phyloP scores from a whole-genome alignment of 2,329 filamentous ascomycete species.

The Diplodia mutila region DNA sequence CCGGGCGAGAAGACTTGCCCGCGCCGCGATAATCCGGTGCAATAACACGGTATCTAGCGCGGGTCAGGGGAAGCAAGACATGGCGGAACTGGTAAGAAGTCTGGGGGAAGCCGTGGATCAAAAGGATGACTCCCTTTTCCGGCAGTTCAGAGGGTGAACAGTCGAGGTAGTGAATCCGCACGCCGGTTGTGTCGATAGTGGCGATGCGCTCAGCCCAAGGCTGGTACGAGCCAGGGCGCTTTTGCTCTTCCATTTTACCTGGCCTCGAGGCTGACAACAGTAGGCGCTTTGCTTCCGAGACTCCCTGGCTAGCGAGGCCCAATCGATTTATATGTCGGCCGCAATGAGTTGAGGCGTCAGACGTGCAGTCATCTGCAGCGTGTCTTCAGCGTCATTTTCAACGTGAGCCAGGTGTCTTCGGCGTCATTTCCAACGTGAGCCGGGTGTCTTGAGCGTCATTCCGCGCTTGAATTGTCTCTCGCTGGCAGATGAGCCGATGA shows the following conservation, averaged over 20 bases:
- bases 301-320: too few relatives aligned
- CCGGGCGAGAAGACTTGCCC: slow-evolving; percentile 42
- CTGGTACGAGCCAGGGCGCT: neutral
- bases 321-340: neutral
- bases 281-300: neutral
- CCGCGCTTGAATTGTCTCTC: neutral
- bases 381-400: neutral
- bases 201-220: slow-evolving; percentile 21
- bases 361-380: neutral
- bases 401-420: neutral
- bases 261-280: neutral
- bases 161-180: slow-evolving; percentile 34
- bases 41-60: slow-evolving; percentile 47
- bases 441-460: slow-evolving; percentile 9
- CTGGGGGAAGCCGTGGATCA: slow-evolving; percentile 55
- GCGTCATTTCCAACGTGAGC: neutral
- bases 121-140: slow-evolving; percentile 45
- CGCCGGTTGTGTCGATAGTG: slow-evolving; percentile 16
- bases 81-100: slow-evolving; percentile 49
- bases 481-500: neutral
- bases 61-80: slow-evolving; percentile 35
- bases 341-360: neutral
- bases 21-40: slow-evolving; percentile 49
- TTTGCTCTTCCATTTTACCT: neutral
- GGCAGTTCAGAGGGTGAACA: slow-evolving; percentile 27